Evolutionary conservation across 805 yeast genomes (phyloP), one percentile per base, ranked within the genome.

Genomic region (Dipodascus albidus): DNA sequence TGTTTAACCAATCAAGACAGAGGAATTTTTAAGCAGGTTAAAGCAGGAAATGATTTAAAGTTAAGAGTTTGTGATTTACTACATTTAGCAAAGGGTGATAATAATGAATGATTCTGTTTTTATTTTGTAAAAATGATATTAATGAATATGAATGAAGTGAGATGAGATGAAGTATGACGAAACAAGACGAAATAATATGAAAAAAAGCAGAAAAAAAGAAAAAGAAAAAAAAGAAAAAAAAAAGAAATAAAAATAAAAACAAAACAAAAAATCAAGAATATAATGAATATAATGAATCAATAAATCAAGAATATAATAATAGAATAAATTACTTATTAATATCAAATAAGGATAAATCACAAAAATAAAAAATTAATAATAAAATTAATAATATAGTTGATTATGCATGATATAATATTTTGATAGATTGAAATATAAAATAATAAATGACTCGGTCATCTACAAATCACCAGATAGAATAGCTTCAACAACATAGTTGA

Each of bases 401-500:
- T 27, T 27, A 6, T 19, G 15, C 17, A 21, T 47, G 21, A 47
- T 47, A 15, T 3, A 20, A 6, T 22, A 48, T 21, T 6, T 20
- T 8, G 19, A 17, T 31, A 38, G 49, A 49, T 23, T 19, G 4
- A 38, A n/a, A 27, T 31, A 38, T 6, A 38, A 38, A 14, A 6
- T 38, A 6, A 3, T 38, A 38, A 38, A 11, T 4, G 6, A n/a
- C 6, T n/a, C n/a, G 6, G n/a, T 14, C 9, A 11, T 54, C 52
- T 57, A 70, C 20, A 71, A 53, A 44, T 71, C 74, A 1, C 73
- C 73, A n/a, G 68, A 60, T 31, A 71, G 56, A 23, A 71, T 57
- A 1, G 74, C 73, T 56, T 71, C 74, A 2, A 64, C 64, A 9
- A 68, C 70, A 55, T 68, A 64, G 47, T 71, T 68, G 42, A 71